Base-by-base conservation (phyloP, 2,329 filamentous ascomycete species). In the Epichloe typhina region DNA sequence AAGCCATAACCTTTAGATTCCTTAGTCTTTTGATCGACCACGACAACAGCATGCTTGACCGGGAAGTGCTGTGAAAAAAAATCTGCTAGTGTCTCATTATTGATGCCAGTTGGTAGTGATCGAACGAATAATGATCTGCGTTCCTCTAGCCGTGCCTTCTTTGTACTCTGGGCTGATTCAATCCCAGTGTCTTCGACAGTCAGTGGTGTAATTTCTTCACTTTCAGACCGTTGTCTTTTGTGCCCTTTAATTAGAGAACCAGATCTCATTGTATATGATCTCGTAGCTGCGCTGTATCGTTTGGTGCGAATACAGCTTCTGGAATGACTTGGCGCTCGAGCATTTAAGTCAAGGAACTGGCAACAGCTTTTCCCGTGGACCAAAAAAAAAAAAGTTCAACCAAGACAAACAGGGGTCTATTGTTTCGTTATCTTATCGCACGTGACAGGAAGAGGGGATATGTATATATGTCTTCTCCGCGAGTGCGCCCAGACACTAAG, bases 11-110 rank as follows among this genome's bases (percentile, higher is more conserved):
- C 91, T 63, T 88, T 85, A 13, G 88, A 96, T 58, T 83, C 73
- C 63, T 95, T 95, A 2, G 90, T 95, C 56, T 82, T 75, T 15
- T 86, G 82, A 64, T 98, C 91, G 51, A 84, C 71, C 39, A 98
- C 89, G 4, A 95, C 89, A n/a, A 86, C 87, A 49, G 93, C 91
- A 68, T 97, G 91, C 68, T 96, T 97, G 64, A 98, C 80, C 7
- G 94, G 90, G 61, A 88, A 97, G 53, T 89, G 86, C 65, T 96
- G 82, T 6, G 93, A 97, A 70, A 98, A 67, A 67, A 90, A 84
- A 53, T 88, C 83, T 53, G 89, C 87, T 55, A 98, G 75, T 49
- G 77, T 77, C 62, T 96, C 89, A 63, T 80, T 87, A 36, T 90
- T 97, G 38, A 84, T 83, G 23, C 76, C 78, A 21, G 83, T 70